Base-by-base conservation (phyloP, 768 basidiomycete genomes). In the Boletus vinaceobasis region DNA sequence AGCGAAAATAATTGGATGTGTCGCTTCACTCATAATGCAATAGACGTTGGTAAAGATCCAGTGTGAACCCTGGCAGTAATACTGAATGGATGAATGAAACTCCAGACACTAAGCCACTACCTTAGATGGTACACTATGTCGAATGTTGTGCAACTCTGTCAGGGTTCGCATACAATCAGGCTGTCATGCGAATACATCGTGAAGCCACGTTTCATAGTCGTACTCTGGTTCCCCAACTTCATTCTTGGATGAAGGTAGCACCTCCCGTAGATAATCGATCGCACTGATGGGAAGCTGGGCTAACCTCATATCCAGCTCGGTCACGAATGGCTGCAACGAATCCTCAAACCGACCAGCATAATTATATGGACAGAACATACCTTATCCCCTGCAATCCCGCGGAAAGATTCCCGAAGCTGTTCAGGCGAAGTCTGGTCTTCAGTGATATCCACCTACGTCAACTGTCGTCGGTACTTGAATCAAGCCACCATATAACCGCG, bases 341-440 rank as follows among this genome's bases (percentile, higher is more conserved):
- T 50, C 31, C 33, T 57, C 9, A 57, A 11, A 15, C 48, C 10
- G 43, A 55, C 48, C 27, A 15, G 13, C 36, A 43, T 15, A 19
- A 26, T 38, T 39, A 21, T 17, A 11, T 40, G 37, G 43, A 37
- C 1, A 32, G 4, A 32, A 57, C 77, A 31, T 50, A 90, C 95
- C 83, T 98, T 98, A 67, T 93, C 88, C 10, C 78, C 81, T 1
- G 95, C 93, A 15, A 97, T 89, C 4, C 90, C 90, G 29, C 91
- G 86, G 84, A 99, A 99, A 2, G 95, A 85, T 55, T 93, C 93
- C 19, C 89, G 85, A 60, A 99, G 80, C 65, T 98, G 96, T 38
- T 94, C 93, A 0, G 88, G 82, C 4, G 94, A 89, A 4, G 92
- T 93, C 53, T 97, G 92, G 67, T 99, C 97, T 73, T 98, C 95